Base-by-base conservation (phyloP, 2,329 filamentous ascomycete species). In the Penicillium sp. region DNA sequence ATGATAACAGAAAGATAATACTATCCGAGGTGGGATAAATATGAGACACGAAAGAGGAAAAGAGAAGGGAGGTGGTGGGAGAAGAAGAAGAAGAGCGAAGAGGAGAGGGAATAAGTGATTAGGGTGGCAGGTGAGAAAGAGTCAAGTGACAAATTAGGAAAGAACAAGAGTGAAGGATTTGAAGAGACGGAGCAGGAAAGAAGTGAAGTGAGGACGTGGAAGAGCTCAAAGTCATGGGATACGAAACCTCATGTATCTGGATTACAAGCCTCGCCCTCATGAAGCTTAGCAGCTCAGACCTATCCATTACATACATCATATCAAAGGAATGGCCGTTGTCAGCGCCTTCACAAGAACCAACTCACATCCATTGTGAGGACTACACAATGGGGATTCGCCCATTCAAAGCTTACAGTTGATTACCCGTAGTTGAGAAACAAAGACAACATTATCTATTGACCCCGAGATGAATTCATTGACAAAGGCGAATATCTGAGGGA, bases 11-110 rank as follows among this genome's bases (percentile, higher is more conserved):
- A 30, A 31, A 28, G 37, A 31, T 35, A 11, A 35, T 18, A 35
- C 7, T 14, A 35, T 18, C 30, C 10, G n/a, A 22, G 10, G 8
- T 30, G 27, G 16, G 14, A 46, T 37, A 39, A 31, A 50, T 45
- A 54, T 35, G 47, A 40, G 46, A 36, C 25, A 51, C 45, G 40
- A 49, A 36, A 43, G 46, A 41, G 45, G 50, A 34, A 22, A 53
- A 3, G 3, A 28, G 36, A 46, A 38, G 22, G 44, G 44, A 54
- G 51, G 31, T 30, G 13, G 44, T n/a, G 33, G 14, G 22, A 30
- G 34, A 14, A 33, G n/a, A n/a, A 48, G 34, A 38, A 37, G 30
- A 19, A 12, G 18, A 12, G 34, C 4, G 22, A 41, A 22, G 36
- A 27, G 4, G 28, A 28, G 9, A 16, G 14, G 16, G 22, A 34